Percentiles rank a stretch among this genome's conserved stretches.
These are phyloP conservation scores for Cokeromyces recurvatus DNA, from an alignment of 371 early-diverging fungal genomes.

Conservation along the genomic window DNA sequence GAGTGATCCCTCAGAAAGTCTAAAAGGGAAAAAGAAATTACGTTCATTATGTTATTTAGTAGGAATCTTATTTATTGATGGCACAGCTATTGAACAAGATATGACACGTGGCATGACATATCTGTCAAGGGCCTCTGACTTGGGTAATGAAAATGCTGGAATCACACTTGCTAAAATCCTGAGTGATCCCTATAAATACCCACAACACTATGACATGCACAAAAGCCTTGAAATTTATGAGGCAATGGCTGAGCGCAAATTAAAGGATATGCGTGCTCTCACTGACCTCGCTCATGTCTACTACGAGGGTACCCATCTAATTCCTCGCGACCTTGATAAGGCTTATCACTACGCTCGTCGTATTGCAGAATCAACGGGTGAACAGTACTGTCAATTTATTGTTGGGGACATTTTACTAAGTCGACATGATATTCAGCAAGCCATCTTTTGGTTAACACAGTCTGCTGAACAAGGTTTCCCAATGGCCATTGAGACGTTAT, in stretches of 20 bases:
- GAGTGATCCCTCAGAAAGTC: too few relatives aligned
- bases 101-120: slow-evolving; percentile 20
- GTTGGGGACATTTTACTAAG: slow-evolving; percentile 37
- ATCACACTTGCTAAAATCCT: slow-evolving; percentile 35
- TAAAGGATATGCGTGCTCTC: slow-evolving; percentile 31
- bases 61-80: slow-evolving; percentile 31
- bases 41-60: slow-evolving; percentile 23
- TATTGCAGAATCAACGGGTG: slow-evolving; percentile 37
- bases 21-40: slow-evolving; percentile 2
- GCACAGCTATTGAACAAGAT: slow-evolving; percentile 29
- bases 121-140: slow-evolving; percentile 25
- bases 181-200: slow-evolving; percentile 37
- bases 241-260: slow-evolving; percentile 14
- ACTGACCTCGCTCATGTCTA: slow-evolving; percentile 37
- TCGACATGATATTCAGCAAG: slow-evolving; percentile 30
- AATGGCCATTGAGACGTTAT: slow-evolving; percentile 37
- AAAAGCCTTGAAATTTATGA: slow-evolving; percentile 33
- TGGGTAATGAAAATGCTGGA: slow-evolving; percentile 30
- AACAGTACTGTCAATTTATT: slow-evolving; percentile 47
- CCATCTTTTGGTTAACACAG: slow-evolving; percentile 43
- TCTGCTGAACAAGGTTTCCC: slow-evolving; percentile 45
- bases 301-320: slow-evolving; percentile 37
- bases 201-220: slow-evolving; percentile 30
- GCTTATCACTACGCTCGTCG: slow-evolving; percentile 39
- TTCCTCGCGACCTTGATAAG: slow-evolving; percentile 32